Percentiles rank a stretch among this genome's conserved stretches.
These are phyloP conservation scores for Pancytospora philotis DNA, from an alignment of 371 early-diverging fungal genomes.

Conservation along the genomic window DNA sequence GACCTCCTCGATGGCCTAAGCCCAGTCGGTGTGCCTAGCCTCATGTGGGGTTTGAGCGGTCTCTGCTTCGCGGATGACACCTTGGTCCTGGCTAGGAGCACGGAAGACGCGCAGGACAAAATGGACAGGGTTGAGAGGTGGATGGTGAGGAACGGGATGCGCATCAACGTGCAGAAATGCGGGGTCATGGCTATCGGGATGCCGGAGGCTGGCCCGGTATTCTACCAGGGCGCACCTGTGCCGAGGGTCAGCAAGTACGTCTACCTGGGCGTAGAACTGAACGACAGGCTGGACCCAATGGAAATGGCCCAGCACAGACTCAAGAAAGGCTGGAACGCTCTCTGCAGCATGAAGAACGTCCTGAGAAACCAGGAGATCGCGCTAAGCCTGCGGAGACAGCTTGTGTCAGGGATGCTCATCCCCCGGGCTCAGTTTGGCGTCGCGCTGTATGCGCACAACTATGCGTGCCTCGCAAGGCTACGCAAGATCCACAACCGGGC, in stretches of 20 bases:
- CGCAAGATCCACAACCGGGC: no score
- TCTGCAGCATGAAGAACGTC: no score
- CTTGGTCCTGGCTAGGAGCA: constrained; percentile 22
- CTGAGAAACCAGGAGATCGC: no score
- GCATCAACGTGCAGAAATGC: constrained; percentile 21
- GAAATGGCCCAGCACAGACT: not conserved
- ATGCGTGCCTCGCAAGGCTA: no score
- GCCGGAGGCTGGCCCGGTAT: not conserved
- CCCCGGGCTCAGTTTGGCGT: no score
- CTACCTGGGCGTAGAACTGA: not conserved
- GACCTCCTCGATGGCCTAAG: constrained; percentile 14
- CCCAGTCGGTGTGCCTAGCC: constrained; percentile 12
- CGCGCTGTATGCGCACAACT: no score
- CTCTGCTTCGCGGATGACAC: constrained; percentile 38
- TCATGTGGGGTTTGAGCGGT: constrained; percentile 1
- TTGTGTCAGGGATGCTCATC: no score
- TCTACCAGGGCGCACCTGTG: not conserved
- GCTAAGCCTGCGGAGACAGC: no score
- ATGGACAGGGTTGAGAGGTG: constrained; percentile 7
- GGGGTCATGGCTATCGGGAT: constrained; percentile 16
- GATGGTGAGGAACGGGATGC: constrained; percentile 13
- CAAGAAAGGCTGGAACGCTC: no score
- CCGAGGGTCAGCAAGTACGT: not conserved
- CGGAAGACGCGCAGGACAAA: not conserved
- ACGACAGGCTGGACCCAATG: not conserved